phyloP scores from a whole-genome alignment of 352 stramenopile species.

The Globisporangium irregulare region DNA sequence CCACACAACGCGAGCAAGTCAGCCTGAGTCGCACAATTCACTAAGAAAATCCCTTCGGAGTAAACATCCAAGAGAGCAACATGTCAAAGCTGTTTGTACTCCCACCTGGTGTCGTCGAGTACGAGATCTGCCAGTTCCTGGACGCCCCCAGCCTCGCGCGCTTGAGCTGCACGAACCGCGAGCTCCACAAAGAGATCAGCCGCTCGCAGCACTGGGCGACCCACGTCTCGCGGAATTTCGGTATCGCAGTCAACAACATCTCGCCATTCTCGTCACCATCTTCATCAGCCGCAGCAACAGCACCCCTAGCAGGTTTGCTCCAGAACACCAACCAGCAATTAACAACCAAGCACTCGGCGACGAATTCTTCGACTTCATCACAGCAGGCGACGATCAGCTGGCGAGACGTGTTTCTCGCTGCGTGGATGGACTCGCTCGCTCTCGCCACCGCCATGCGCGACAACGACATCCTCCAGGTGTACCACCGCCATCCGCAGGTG shows the following conservation, averaged over 20 bases:
- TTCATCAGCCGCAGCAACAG: neutral
- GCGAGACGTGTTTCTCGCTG: slow-evolving; percentile 42
- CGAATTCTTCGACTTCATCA: neutral
- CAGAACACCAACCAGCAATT: neutral
- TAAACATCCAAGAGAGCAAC: neutral
- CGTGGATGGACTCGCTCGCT: slow-evolving; percentile 32
- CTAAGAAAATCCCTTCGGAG: neutral
- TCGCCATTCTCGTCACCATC: neutral
- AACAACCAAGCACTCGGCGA: neutral
- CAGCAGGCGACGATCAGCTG: slow-evolving; percentile 26
- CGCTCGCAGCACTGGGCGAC: slow-evolving; percentile 36
- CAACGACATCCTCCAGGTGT: slow-evolving; percentile 36
- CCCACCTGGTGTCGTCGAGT: slow-evolving; percentile 37
- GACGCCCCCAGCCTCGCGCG: slow-evolving; percentile 34
- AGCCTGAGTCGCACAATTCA: neutral
- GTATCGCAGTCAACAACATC: slow-evolving; percentile 31
- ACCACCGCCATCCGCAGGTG: slow-evolving; percentile 21
- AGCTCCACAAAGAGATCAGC: slow-evolving; percentile 31
- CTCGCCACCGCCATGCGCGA: slow-evolving; percentile 28
- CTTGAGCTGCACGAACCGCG: slow-evolving; percentile 32
- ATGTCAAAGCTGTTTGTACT: slow-evolving; percentile 27
- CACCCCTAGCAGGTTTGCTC: neutral
- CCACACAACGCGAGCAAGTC: neutral
- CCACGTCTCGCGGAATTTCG: slow-evolving; percentile 41
- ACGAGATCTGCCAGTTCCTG: slow-evolving; percentile 42